Percentiles rank a stretch among this genome's conserved stretches.
These are phyloP conservation scores for Amanita molliuscula DNA, from an alignment of 768 basidiomycete genomes.

Conservation along the genomic window DNA sequence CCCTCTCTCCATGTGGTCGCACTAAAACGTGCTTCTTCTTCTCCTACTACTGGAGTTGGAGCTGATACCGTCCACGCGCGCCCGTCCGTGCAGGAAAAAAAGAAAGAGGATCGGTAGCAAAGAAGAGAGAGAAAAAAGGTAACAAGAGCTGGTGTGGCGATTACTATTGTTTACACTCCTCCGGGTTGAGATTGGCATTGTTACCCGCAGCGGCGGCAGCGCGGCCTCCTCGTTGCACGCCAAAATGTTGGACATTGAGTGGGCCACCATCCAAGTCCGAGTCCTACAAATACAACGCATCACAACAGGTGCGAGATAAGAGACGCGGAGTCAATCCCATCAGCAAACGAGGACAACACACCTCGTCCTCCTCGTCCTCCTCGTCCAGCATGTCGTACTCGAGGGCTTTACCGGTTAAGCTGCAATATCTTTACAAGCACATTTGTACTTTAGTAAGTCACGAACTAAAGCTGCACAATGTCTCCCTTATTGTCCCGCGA, in stretches of 20 bases:
- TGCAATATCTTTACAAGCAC: constrained; percentile 42
- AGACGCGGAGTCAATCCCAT: not conserved
- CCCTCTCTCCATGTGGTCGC: too few species aligned
- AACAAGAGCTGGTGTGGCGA: not conserved
- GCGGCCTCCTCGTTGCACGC: constrained; percentile 51
- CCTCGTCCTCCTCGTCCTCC: constrained; percentile 46
- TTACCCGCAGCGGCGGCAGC: constrained; percentile 29
- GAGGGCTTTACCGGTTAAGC: constrained; percentile 90
- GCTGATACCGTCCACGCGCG: too few species aligned
- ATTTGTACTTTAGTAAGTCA: constrained; percentile 35
- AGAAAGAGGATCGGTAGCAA: not conserved
- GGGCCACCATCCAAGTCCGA: constrained; percentile 60
- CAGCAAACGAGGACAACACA: constrained; percentile 25
- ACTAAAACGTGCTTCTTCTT: too few species aligned
- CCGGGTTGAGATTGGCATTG: constrained; percentile 48
- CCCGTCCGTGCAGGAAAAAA: too few species aligned
- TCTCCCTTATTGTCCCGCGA: not conserved
- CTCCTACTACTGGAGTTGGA: too few species aligned
- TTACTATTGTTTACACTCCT: constrained; percentile 91
- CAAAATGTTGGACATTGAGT: constrained; percentile 45
- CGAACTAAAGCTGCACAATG: not conserved
- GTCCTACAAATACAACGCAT: constrained; percentile 42
- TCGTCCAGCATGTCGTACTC: constrained; percentile 64
- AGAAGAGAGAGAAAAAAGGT: not conserved
- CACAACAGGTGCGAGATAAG: not conserved